Evolutionary conservation across 2,329 filamentous ascomycete genomes (phyloP).

Genomic region (Botryotinia narcissicola): DNA sequence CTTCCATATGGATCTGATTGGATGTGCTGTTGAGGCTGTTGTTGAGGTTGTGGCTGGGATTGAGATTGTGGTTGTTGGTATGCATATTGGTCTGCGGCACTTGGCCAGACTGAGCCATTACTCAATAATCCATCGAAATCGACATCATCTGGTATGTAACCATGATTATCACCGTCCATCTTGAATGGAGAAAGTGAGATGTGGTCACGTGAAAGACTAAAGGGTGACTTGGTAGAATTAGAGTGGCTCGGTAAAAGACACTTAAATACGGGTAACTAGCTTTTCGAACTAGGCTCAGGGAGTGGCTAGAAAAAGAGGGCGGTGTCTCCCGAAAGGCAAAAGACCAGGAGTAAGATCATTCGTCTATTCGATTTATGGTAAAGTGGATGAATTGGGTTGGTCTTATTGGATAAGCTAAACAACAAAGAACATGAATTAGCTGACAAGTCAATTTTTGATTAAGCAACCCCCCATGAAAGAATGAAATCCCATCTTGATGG

Average conservation of each 20-base stretch:
- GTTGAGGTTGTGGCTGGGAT: not conserved
- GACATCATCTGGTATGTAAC: conserved; percentile 33
- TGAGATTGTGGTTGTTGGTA: conserved; percentile 26
- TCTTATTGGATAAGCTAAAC: conserved; percentile 34
- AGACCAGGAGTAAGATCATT: not conserved
- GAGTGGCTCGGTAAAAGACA: not conserved
- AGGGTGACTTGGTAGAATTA: not conserved
- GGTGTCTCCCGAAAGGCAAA: not conserved
- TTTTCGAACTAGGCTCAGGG: not conserved
- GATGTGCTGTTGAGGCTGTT: conserved; percentile 12
- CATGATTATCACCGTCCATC: conserved; percentile 37
- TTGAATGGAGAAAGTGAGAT: not conserved
- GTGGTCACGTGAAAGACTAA: not conserved
- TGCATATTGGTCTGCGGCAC: conserved; percentile 27
- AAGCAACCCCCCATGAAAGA: not conserved
- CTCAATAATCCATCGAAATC: conserved; percentile 35
- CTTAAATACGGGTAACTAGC: not conserved
- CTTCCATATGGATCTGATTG: conserved; percentile 29
- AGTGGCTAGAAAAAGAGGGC: not conserved
- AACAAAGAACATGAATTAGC: conserved; percentile 34
- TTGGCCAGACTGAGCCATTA: conserved; percentile 29
- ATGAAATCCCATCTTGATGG: not conserved
- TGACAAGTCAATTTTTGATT: not conserved
- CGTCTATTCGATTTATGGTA: conserved; percentile 8
- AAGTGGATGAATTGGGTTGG: conserved; percentile 22